phyloP scores from a whole-genome alignment of 345 rosid species.

The Cardiospermum halicacabum region DNA sequence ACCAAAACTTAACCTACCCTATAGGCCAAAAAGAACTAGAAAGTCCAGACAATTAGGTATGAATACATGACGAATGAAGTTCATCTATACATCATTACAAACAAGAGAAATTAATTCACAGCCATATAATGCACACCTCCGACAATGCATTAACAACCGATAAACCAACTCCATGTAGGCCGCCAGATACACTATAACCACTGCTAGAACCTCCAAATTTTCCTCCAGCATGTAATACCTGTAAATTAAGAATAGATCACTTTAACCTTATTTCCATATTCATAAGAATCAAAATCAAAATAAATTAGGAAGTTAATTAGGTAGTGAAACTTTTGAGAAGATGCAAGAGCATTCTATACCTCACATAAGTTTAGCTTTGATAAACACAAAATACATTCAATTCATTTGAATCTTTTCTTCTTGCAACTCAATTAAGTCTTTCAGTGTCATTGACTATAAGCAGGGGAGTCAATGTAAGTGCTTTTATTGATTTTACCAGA shows the following conservation, averaged over 20 bases:
- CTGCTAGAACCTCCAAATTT: conserved; percentile 97
- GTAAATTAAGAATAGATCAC: conserved; percentile 23
- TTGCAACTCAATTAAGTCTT: background rate
- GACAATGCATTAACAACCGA: conserved; percentile 98
- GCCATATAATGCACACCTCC: conserved; percentile 49
- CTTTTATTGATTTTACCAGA: too few species aligned
- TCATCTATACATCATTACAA: background rate
- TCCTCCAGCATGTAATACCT: conserved; percentile 98
- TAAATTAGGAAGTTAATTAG: background rate
- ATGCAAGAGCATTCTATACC: background rate
- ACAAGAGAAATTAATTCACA: conserved; percentile 3
- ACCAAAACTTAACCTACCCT: background rate
- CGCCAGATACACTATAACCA: conserved; percentile 97
- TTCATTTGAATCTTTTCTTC: background rate
- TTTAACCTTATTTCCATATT: background rate
- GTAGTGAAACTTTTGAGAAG: background rate
- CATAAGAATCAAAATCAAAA: background rate
- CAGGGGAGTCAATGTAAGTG: too few species aligned
- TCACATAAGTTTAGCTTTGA: background rate
- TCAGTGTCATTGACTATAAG: background rate
- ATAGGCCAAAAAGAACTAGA: background rate
- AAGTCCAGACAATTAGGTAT: background rate
- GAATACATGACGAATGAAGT: background rate
- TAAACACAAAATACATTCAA: background rate
- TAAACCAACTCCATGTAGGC: conserved; percentile 96